Evolutionary conservation across 2,329 filamentous ascomycete species (phyloP), one percentile per base, ranked within the genome.

Genomic region (Trichoderma atrobrunneum): DNA sequence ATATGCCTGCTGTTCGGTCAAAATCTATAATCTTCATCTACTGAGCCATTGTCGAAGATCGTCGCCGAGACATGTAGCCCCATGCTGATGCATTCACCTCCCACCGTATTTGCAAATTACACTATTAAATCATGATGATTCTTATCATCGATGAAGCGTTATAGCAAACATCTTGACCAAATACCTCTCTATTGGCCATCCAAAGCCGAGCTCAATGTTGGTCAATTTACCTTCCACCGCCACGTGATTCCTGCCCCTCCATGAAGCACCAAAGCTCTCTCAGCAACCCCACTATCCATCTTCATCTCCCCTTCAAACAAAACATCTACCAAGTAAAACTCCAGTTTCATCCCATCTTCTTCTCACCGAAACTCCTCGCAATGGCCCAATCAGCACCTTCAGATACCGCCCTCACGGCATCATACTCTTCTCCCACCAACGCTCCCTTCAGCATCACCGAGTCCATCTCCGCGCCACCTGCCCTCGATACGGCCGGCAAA

Each of bases 391-490:
- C 60, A 56, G 34, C 32, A 16, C 14, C 56, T 12, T 61, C 62
- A 54, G n/a, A 59, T 34, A 24, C 39, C 18, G 16, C 56, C 16
- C 82, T 90, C 72, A 81, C 81, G 48, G 88, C 87, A 64, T 82
- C 82, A 62, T 92, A 92, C 82, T 80, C 80, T n/a, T 88, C 88
- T 16, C 82, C 86, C 7, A 77, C 81, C 72, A 86, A 84, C 79
- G 80, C 80, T 4, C 77, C 84, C 43, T 90, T 90, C 80, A 78
- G 78, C 57, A 72, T 86, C 77, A 76, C 81, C 18, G 79, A 80
- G 26, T 68, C 77, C 62, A 77, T 87, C 73, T 76, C 80, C 12
- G 73, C 80, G 8, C 82, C 83, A 5, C 59, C 78, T 6, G 74
- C 82, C 54, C 66, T 81, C 56, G 66, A 70, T 28, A 76, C 82